Evolutionary conservation across 345 rosid genomes (phyloP).

Genomic region (Erucastrum elatum): DNA sequence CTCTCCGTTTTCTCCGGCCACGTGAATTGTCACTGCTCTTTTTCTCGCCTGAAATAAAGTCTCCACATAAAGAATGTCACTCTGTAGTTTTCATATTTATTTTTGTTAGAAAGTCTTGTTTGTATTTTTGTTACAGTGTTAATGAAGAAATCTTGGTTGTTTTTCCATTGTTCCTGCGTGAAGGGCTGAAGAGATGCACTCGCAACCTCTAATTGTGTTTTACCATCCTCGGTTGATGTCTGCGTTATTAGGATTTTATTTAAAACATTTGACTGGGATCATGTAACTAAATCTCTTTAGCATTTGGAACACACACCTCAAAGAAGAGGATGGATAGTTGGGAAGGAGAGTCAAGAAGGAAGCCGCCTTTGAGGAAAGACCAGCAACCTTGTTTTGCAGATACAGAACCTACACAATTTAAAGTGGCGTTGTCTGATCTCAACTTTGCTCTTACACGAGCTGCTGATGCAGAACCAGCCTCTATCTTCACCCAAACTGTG

Average conservation of each 20-base stretch:
- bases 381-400: slow-evolving; percentile 70
- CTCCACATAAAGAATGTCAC: neutral
- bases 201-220: slow-evolving; percentile 41
- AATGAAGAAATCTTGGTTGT: slow-evolving; percentile 58
- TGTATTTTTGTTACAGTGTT: slow-evolving; percentile 43
- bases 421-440: slow-evolving; percentile 44
- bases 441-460: slow-evolving; percentile 65
- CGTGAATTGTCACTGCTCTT: slow-evolving; percentile 68
- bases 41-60: slow-evolving; percentile 56
- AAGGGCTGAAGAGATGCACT: slow-evolving; percentile 72
- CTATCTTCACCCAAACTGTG: slow-evolving; percentile 61
- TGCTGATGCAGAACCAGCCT: slow-evolving; percentile 45
- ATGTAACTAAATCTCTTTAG: too few species aligned
- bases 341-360: slow-evolving; percentile 56
- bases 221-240: slow-evolving; percentile 43
- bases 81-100: too few species aligned
- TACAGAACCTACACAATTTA: slow-evolving; percentile 68
- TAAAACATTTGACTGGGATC: neutral
- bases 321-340: slow-evolving; percentile 48
- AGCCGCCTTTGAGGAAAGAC: slow-evolving; percentile 97
- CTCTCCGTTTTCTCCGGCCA: slow-evolving; percentile 55
- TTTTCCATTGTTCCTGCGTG: slow-evolving; percentile 66
- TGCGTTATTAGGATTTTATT: slow-evolving; percentile 21
- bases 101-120: neutral
- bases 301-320: too few species aligned